These are phyloP conservation scores for Malassezia equina DNA, from an alignment of 1,284 basidiomycete species.

Conservation along the genomic window DNA sequence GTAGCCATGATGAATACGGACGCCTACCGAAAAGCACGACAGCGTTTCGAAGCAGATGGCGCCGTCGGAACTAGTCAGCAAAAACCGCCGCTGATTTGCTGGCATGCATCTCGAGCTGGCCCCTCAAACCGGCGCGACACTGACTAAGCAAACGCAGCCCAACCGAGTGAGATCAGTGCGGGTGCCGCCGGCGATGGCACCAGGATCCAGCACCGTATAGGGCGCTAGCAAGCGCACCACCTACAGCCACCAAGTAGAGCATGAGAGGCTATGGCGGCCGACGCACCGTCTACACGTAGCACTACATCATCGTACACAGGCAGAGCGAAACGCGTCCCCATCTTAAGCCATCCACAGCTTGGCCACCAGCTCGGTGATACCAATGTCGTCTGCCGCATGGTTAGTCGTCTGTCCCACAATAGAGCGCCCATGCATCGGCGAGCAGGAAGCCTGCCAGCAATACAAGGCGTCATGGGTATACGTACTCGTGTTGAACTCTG, in stretches of 20 bases:
- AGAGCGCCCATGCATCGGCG: neutral
- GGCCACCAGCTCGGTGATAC: constrained; percentile 66
- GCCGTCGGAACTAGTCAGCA: neutral
- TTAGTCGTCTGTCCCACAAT: neutral
- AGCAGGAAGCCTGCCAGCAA: too few relatives aligned
- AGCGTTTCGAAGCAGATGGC: neutral
- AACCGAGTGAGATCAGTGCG: neutral
- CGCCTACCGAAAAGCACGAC: neutral
- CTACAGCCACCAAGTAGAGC: too few relatives aligned
- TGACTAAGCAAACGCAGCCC: neutral
- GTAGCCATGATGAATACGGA: constrained; percentile 30
- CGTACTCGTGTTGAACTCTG: constrained; percentile 45
- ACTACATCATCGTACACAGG: neutral
- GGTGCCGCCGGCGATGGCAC: neutral
- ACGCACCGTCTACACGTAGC: neutral
- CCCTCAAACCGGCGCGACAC: neutral
- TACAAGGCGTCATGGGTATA: constrained; percentile 1
- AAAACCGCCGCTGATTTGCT: neutral
- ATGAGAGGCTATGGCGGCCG: neutral
- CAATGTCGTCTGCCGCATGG: constrained; percentile 60
- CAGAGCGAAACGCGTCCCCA: neutral
- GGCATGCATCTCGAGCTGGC: neutral
- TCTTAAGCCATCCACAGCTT: constrained; percentile 59
- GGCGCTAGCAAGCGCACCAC: too few relatives aligned
- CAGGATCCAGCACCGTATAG: too few relatives aligned